Conservation (phyloP, 2,329 filamentous ascomycete species). For the Penicillium aurantiogriseum region DNA sequence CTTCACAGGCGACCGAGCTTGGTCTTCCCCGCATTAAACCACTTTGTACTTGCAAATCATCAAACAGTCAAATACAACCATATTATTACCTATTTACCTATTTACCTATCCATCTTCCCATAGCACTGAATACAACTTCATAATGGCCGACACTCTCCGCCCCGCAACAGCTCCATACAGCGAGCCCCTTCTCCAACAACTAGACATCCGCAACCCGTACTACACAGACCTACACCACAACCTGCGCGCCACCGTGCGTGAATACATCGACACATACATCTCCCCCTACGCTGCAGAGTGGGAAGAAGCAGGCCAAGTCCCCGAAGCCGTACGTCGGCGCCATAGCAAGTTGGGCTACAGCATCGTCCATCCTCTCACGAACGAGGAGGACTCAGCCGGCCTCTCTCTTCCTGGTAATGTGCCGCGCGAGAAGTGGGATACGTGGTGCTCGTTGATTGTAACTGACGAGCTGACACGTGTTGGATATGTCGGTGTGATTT, state of each 20-base stretch:
- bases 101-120: background rate
- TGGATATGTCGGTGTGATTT: slow-evolving; percentile 57
- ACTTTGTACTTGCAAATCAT: background rate
- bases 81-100: background rate
- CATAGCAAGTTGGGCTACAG: slow-evolving; percentile 43
- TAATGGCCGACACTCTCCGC: slow-evolving; percentile 19
- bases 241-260: slow-evolving; percentile 57
- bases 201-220: slow-evolving; percentile 49
- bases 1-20: slow-evolving; percentile 14
- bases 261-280: slow-evolving; percentile 60
- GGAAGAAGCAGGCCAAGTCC: slow-evolving; percentile 59
- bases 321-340: slow-evolving; percentile 40
- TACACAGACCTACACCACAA: slow-evolving; percentile 62
- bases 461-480: slow-evolving; percentile 57
- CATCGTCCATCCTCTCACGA: slow-evolving; percentile 39
- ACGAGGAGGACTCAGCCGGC: slow-evolving; percentile 40
- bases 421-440: slow-evolving; percentile 52
- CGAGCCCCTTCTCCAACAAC: slow-evolving; percentile 49
- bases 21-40: slow-evolving; percentile 13
- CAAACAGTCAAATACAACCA: background rate
- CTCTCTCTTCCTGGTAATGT: slow-evolving; percentile 48
- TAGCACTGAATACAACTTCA: background rate
- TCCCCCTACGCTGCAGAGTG: slow-evolving; percentile 61
- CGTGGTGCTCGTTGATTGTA: slow-evolving; percentile 56
- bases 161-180: slow-evolving; percentile 39